These are phyloP conservation scores for Candida easanensis DNA, from an alignment of 805 yeast genomes.

Conservation along the genomic window DNA sequence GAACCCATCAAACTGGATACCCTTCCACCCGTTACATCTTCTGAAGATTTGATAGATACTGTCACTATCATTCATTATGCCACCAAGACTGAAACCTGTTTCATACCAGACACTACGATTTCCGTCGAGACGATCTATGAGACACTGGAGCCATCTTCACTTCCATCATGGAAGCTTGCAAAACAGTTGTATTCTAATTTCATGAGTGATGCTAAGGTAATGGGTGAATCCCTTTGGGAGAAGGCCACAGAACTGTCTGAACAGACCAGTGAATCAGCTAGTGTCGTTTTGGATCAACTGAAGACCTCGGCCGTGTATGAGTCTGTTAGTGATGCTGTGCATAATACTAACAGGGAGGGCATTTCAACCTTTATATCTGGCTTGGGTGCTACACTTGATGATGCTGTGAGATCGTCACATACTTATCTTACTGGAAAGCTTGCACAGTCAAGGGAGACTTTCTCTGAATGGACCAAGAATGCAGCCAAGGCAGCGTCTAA, in stretches of 20 bases:
- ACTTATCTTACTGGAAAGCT: not conserved
- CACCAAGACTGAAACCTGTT: constrained; percentile 18
- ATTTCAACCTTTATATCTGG: not conserved
- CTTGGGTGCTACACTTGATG: not conserved
- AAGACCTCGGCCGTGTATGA: not conserved
- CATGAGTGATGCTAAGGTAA: constrained; percentile 4
- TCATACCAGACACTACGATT: constrained; percentile 12
- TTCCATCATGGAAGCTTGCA: constrained; percentile 16
- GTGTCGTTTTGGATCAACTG: not conserved
- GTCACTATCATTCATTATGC: constrained; percentile 15
- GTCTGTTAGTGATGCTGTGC: not conserved
- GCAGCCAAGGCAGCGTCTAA: constrained; percentile 1
- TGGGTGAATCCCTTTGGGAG: constrained; percentile 4
- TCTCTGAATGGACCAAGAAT: not conserved
- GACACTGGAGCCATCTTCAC: constrained; percentile 2
- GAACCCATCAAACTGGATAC: not conserved
- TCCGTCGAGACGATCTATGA: constrained; percentile 12
- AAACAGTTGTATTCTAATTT: constrained; percentile 10
- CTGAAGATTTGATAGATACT: not conserved
- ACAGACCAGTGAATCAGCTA: not conserved
- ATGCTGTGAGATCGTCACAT: not conserved
- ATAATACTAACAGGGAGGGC: not conserved
- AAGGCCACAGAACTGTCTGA: not conserved
- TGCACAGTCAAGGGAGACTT: not conserved
- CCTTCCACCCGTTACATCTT: not conserved